Evolutionary conservation across 2,329 filamentous ascomycete genomes (phyloP).

Genomic region (Ampelomyces quisqualis): DNA sequence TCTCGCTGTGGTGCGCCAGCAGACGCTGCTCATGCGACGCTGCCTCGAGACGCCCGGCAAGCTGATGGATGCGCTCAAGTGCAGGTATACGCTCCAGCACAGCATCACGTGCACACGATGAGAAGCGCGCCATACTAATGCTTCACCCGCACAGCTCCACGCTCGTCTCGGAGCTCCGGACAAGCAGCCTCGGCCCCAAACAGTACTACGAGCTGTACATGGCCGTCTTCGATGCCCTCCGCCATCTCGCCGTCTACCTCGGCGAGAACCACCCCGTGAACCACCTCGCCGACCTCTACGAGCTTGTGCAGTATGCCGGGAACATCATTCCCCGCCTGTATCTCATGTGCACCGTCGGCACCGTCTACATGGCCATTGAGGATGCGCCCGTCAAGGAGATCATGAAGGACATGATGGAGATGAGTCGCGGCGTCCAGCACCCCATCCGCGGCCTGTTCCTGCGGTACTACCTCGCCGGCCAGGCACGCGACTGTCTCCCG

Average conservation of each 20-base stretch:
- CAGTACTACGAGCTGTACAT: conserved; percentile 99
- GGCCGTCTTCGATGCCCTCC: conserved; percentile 96
- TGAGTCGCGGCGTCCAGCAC: conserved; percentile 97
- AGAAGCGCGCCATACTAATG: conserved; percentile 4
- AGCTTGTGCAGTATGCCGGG: conserved; percentile 95
- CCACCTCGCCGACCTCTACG: conserved; percentile 95
- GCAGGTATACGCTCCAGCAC: conserved; percentile 66
- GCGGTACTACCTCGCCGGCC: conserved; percentile 92
- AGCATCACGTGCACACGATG: background rate
- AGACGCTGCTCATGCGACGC: conserved; percentile 95
- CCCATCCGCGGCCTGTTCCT: conserved; percentile 93
- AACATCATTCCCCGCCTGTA: conserved; percentile 97
- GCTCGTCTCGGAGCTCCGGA: conserved; percentile 95
- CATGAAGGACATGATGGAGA: conserved; percentile 99
- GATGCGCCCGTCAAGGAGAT: conserved; percentile 99
- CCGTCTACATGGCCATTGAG: conserved; percentile 97
- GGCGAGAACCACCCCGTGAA: conserved; percentile 97
- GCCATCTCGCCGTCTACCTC: conserved; percentile 93
- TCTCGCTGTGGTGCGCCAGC: conserved; percentile 91
- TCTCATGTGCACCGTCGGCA: conserved; percentile 98
- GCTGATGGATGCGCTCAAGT: conserved; percentile 99
- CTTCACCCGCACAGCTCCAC: conserved; percentile 68
- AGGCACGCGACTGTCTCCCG: conserved; percentile 87
- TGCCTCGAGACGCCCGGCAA: conserved; percentile 96
- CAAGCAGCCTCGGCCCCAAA: conserved; percentile 95